A percentile compares a stretch with the other conserved stretches of the same genome.
Conservation (phyloP, 208 protist species). For the Wallacemonas sp. region DNA sequence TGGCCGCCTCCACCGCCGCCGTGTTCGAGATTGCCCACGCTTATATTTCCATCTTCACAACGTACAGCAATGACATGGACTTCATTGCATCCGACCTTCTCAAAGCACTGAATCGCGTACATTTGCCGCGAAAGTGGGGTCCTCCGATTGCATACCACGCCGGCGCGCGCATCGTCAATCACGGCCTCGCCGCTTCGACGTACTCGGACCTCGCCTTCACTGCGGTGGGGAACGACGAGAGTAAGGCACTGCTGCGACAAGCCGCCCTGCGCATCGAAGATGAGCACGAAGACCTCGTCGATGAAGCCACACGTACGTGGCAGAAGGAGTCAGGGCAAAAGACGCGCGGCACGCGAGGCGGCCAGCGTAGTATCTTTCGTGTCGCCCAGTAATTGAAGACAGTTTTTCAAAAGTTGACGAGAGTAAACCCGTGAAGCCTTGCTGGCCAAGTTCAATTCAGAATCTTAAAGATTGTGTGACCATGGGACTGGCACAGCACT, state of each 20-base stretch:
- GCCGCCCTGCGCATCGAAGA: constrained; percentile 77
- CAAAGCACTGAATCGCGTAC: constrained; percentile 47
- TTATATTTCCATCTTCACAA: constrained; percentile 70
- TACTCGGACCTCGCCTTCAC: constrained; percentile 78
- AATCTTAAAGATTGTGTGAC: too few species aligned
- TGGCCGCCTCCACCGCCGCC: constrained; percentile 51
- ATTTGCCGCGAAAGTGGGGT: constrained; percentile 39
- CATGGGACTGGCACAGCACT: neutral
- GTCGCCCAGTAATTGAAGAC: constrained; percentile 8
- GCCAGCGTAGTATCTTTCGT: constrained; percentile 45
- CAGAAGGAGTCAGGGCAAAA: neutral
- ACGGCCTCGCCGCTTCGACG: constrained; percentile 39
- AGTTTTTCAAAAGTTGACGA: too few species aligned
- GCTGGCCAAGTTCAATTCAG: too few species aligned
- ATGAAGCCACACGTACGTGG: constrained; percentile 1
- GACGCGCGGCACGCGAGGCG: neutral
- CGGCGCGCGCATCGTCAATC: constrained; percentile 24
- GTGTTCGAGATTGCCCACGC: constrained; percentile 59
- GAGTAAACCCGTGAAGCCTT: too few species aligned
- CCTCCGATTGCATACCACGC: constrained; percentile 46
- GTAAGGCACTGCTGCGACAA: constrained; percentile 73
- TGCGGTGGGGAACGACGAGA: constrained; percentile 63
- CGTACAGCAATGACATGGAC: constrained; percentile 75
- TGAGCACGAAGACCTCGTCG: constrained; percentile 28
- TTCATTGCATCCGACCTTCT: constrained; percentile 69